phyloP scores from a whole-genome alignment of 108 stramenopile species.

The Poteriospumella lacustris region DNA sequence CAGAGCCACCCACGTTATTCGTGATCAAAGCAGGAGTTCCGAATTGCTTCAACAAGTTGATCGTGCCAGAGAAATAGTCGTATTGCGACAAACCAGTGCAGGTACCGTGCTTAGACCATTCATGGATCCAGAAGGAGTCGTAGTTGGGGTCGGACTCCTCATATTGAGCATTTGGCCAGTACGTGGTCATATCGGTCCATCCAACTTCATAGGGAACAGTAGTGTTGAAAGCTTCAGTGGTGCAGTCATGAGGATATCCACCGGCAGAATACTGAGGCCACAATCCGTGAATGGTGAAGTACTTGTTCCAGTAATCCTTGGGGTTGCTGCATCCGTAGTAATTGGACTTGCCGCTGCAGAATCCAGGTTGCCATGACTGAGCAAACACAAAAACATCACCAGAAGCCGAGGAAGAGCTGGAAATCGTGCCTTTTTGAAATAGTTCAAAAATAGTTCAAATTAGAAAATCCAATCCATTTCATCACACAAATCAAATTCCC shows the following conservation, averaged over 20 bases:
- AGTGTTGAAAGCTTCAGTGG: slow-evolving; percentile 39
- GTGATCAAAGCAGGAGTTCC: slow-evolving; percentile 21
- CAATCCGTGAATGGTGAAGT: slow-evolving; percentile 48
- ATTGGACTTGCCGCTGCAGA: slow-evolving; percentile 40
- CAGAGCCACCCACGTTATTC: background rate
- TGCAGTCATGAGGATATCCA: slow-evolving; percentile 43
- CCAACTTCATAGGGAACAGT: slow-evolving; percentile 37
- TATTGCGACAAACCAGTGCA: slow-evolving; percentile 55
- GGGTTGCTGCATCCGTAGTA: slow-evolving; percentile 44
- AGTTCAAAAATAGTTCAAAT: too few relatives aligned
- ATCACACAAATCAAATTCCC: too few relatives aligned
- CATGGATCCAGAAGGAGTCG: slow-evolving; percentile 58
- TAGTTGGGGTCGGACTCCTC: slow-evolving; percentile 28
- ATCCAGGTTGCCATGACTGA: slow-evolving; percentile 9
- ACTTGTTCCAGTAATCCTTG: slow-evolving; percentile 37
- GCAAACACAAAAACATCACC: slow-evolving; percentile 24
- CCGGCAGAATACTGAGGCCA: slow-evolving; percentile 54
- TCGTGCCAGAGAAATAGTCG: slow-evolving; percentile 47
- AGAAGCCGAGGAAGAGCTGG: too few relatives aligned
- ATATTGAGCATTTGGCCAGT: slow-evolving; percentile 44
- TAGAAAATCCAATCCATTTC: too few relatives aligned
- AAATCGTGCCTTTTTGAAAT: too few relatives aligned
- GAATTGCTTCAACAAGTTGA: slow-evolving; percentile 1
- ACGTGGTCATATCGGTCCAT: slow-evolving; percentile 34
- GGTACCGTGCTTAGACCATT: slow-evolving; percentile 69